Evolutionary conservation across 768 basidiomycete genomes (phyloP), one percentile per base, ranked within the genome.

Genomic region (Tulasnella calospora): DNA sequence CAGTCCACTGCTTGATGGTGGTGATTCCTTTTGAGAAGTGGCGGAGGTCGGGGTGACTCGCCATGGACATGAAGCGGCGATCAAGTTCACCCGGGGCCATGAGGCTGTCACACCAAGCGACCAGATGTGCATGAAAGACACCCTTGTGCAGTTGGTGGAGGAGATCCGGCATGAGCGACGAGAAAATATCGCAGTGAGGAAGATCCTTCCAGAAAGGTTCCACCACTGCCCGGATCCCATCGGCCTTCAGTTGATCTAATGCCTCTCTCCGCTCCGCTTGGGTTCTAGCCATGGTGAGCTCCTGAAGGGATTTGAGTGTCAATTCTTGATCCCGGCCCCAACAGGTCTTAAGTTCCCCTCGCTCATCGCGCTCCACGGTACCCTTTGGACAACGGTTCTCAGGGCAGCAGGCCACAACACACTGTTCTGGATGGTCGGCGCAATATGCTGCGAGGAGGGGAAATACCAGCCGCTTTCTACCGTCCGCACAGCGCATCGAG

Each of bases 391-490:
- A 82, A 8, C 71, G 36, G 44, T 74, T 81, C 33, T 80, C 76
- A 69, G 77, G 73, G 67, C 71, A 78, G 41, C 82, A 80, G 7
- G 80, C 81, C 8, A 82, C 76, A 4, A 82, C 77, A 51, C 82
- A 82, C 57, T 82, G 82, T 76, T 82, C 82, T 1, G 81, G 83
- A 71, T 79, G 80, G 55, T 83, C 83, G 0, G 80, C 83, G 38
- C 82, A 46, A 69, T 83, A 83, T 9, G 83, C 79, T 0, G 81
- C 80, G 9, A 83, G 80, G 41, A 83, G 81, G 0, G 80, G 83
- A 51, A 51, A 81, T 2, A 83, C 79, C 12, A 73, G 38, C 8
- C 75, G 41, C 10, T 69, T 35, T 23, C 51, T 35, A 4, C 67
- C 67, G 30, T 77, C 76, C 21, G 8, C 61, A 71, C 76, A 77